Percentiles rank a stretch among this genome's conserved stretches.
Evolutionary conservation across 169 alveolate genomes (phyloP).

Genomic region (Besnoitia besnoiti): DNA sequence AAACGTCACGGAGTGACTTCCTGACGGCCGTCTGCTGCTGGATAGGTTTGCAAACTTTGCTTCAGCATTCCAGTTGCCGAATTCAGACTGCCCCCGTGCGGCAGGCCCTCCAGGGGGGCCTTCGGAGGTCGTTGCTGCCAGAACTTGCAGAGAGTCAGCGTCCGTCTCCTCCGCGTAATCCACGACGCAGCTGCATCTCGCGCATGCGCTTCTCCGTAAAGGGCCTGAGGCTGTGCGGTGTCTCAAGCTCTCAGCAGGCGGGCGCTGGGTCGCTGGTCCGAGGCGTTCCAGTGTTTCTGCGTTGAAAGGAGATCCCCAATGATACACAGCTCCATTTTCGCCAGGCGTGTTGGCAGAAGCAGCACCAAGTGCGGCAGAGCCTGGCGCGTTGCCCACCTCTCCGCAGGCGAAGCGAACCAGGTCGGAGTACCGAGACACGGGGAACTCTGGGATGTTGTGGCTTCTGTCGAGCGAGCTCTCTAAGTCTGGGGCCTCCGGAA

Average conservation of each 20-base stretch:
- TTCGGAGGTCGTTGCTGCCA: no score
- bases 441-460: background rate
- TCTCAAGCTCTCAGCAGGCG: no score
- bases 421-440: background rate
- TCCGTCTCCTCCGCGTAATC: background rate
- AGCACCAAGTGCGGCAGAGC: background rate
- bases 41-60: background rate
- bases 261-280: no score
- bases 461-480: background rate
- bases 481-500: background rate
- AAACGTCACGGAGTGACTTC: background rate
- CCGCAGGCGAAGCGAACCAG: background rate
- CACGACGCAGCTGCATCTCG: conserved; percentile 21
- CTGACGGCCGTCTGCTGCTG: background rate
- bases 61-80: no score
- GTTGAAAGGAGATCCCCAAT: no score
- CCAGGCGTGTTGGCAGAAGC: no score
- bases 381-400: background rate
- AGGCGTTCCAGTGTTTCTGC: no score
- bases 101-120: no score
- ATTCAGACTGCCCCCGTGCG: no score
- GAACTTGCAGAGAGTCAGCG: no score
- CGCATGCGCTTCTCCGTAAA: background rate
- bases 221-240: no score
- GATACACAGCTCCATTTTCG: no score